Conservation (phyloP, 179 eudicot species). For the Pouteria campechiana region DNA sequence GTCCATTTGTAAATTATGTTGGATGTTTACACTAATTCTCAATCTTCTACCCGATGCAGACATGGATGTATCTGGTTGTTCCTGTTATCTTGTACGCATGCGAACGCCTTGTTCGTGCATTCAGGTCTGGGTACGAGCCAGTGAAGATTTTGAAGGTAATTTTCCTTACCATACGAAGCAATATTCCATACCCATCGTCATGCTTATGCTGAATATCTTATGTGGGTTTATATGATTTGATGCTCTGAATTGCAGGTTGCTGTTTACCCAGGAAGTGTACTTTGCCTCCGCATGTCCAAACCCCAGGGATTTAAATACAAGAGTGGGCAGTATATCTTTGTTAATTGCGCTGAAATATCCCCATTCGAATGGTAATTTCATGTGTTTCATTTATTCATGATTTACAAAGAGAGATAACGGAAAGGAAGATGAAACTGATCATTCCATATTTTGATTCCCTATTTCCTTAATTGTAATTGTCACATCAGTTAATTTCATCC, state of each 20-base stretch:
- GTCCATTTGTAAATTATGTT: too few relatives aligned
- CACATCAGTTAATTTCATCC: too few relatives aligned
- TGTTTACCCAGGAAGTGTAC: slow-evolving; percentile 49
- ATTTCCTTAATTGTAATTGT: too few relatives aligned
- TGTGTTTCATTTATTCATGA: neutral
- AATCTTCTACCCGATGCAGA: too few relatives aligned
- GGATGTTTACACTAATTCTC: too few relatives aligned
- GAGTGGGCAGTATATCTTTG: slow-evolving; percentile 52
- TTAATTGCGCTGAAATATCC: slow-evolving; percentile 50
- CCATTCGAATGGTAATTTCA: slow-evolving; percentile 36
- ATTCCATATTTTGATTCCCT: too few relatives aligned
- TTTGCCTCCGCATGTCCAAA: slow-evolving; percentile 32
- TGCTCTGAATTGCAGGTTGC: slow-evolving; percentile 66
- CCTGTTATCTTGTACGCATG: slow-evolving; percentile 24
- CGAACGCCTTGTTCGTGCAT: slow-evolving; percentile 35
- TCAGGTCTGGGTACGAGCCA: slow-evolving; percentile 40
- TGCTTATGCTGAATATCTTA: neutral
- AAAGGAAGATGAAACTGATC: too few relatives aligned
- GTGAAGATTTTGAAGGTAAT: slow-evolving; percentile 33
- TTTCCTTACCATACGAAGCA: neutral
- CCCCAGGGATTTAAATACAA: slow-evolving; percentile 47
- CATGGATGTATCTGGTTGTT: slow-evolving; percentile 37
- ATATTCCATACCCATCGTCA: neutral
- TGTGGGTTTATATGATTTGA: too few relatives aligned
- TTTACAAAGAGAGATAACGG: too few relatives aligned